Base-by-base conservation (phyloP, 208 protist genomes). In the Wallacemonas sp. region DNA sequence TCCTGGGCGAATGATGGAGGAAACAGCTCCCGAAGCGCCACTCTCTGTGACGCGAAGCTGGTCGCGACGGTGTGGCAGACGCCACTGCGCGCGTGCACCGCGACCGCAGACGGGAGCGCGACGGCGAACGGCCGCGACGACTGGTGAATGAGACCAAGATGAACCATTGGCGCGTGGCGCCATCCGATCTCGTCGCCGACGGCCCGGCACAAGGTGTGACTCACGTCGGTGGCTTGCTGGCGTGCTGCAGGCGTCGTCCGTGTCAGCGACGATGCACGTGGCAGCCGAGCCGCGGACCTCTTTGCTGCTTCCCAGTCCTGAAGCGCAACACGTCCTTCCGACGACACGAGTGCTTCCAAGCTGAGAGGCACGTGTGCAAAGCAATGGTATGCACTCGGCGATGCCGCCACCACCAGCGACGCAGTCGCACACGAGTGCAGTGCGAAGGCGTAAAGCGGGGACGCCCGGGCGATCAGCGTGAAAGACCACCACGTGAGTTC, bases 81-180 rank as follows among this genome's bases (percentile, higher is more conserved):
- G 30, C 52, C 52, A 4, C 32, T 27, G 14, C 52, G 52, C 52
- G 32, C 32, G 52, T 58, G 52, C 32, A 4, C 12, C n/a, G 52
- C 52, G 11, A 39, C 16, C 12, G 38, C 52, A 16, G 52, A 58
- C 29, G 52, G 52, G 23, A 58, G 38, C 5, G 30, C 8, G 9
- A 58, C 4, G 26, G 14, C 17, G 30, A 34, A 38, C 30, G 52
- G 26, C 8, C 19, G 16, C 6, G 24, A 16, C 30, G 14, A 43
- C 36, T 6, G 36, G 32, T 21, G 30, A 3, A 58, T 5, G n/a
- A 30, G 12, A 30, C 52, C 26, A 16, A 58, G 52, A 9, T 41
- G 52, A 9, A 58, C 52, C 52, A 58, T 6, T 2, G 52, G 52
- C 14, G 52, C 52, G 52, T 58, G 52, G n/a, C 52, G 52, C 52